Evolutionary conservation across 75 land plant species (phyloP), one percentile per base, ranked within the genome.

Genomic region (Pinus albicaulis): DNA sequence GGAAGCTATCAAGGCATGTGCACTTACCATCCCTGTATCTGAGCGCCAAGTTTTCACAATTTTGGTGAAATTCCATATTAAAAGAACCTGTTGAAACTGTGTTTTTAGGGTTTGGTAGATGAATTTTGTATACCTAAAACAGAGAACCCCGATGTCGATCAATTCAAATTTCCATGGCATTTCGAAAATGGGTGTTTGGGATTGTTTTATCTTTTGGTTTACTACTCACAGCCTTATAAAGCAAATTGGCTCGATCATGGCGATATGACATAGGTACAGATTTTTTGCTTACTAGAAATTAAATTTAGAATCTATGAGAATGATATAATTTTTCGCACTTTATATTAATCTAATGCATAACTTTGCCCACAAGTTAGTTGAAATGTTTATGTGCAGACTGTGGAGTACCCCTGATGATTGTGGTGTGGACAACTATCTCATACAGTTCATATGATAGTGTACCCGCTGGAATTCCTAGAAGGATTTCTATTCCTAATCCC

Each of bases 171-270:
- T 70, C 79, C 94, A 20, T 96, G 99, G 99, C 82, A 92, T 20
- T 93, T 93, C 77, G 91, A 77, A 34, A 96, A 96, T 89, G 96
- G 99, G 31, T 93, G 89, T 93, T 96, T 85, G 99, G 94, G 25
- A 68, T 96, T 59, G 88, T 96, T 73, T 84, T 96, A n/a, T 88
- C 91, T 34, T 96, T 93, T 84, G 99, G 94, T 28, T 87, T 96
- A 41, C 86, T 96, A 4, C 76, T 83, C 38, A 93, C 94, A 52
- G 91, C 92, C 70, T 71, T 93, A 56, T 83, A 76, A 73, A 96
- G 90, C 74, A 78, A 94, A 59, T 89, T 76, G 62, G 99, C 96
- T 41, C 82, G 96, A 71, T 93, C 92, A 36, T 96, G 94, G 92
- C 78, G 94, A 19, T 96, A 90, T 87, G 99, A 94, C 17, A 38